Percentiles rank a stretch among this genome's conserved stretches.
These are phyloP conservation scores for Solanum sitiens DNA, from an alignment of 257 asterid species.

Conservation along the genomic window DNA sequence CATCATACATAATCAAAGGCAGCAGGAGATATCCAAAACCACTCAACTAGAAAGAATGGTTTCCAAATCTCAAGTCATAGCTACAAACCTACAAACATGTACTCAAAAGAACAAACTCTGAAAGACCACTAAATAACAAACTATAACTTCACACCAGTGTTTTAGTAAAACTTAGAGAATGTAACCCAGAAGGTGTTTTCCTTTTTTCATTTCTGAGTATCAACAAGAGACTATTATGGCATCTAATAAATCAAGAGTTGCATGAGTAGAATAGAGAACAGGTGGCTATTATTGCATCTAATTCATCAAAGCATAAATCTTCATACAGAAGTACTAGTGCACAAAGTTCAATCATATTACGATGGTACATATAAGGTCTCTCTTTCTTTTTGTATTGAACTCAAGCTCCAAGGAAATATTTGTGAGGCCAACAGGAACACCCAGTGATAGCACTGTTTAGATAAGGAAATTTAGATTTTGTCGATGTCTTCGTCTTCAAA, in stretches of 20 bases:
- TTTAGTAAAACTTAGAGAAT: not conserved
- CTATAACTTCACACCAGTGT: not conserved
- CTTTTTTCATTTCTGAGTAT: not conserved
- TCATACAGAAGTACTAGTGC: constrained; percentile 11
- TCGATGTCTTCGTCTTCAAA: constrained; percentile 92
- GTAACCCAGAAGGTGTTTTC: not conserved
- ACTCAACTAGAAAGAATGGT: not conserved
- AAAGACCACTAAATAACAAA: not conserved
- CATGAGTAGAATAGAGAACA: not conserved
- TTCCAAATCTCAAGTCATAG: not conserved
- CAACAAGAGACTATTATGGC: not conserved
- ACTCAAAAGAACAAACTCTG: not conserved
- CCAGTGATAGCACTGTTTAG: not conserved
- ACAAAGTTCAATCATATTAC: constrained; percentile 8
- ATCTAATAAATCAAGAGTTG: not conserved
- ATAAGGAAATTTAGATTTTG: constrained; percentile 40
- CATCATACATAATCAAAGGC: not conserved
- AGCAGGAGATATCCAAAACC: not conserved
- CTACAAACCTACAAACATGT: not conserved
- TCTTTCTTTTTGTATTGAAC: not conserved
- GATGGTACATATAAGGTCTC: constrained; percentile 4
- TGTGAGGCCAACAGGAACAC: not conserved
- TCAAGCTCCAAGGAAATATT: constrained; percentile 2
- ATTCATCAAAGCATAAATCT: constrained; percentile 3
- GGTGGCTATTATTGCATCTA: constrained; percentile 14